Conservation (phyloP, 345 rosid genomes). For the Stellera chamaejasme region DNA sequence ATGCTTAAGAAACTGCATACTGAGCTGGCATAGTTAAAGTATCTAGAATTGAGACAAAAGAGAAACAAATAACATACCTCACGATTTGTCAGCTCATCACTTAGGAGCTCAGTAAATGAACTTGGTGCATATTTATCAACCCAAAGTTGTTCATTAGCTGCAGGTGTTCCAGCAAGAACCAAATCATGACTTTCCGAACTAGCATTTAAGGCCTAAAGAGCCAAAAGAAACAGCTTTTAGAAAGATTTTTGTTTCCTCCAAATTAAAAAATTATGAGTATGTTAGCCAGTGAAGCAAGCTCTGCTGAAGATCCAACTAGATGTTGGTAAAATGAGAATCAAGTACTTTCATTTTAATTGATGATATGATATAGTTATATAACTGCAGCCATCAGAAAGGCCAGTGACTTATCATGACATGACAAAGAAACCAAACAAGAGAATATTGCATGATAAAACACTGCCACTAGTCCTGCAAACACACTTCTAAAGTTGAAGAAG, state of each 20-base stretch:
- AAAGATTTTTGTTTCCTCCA: conserved; percentile 5
- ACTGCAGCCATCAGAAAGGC: too few relatives aligned
- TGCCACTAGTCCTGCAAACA: too few relatives aligned
- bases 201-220: conserved; percentile 59
- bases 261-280: background rate
- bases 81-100: conserved; percentile 96
- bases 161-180: conserved; percentile 33
- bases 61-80: conserved; percentile 44
- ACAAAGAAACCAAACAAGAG: too few relatives aligned
- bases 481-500: too few relatives aligned
- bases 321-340: background rate
- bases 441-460: too few relatives aligned
- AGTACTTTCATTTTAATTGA: too few relatives aligned
- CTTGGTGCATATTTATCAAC: conserved; percentile 90
- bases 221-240: conserved; percentile 13
- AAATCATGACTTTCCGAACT: conserved; percentile 45
- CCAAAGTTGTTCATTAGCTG: conserved; percentile 68
- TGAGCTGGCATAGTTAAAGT: background rate
- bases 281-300: background rate
- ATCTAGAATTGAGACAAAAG: conserved; percentile 1
- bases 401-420: too few relatives aligned
- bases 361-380: too few relatives aligned
- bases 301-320: background rate
- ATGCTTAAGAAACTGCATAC: too few relatives aligned
- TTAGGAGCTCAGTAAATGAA: conserved; percentile 93